A percentile compares a stretch with the other conserved stretches of the same genome.
Evolutionary conservation across 106 monocot genomes (phyloP).

Genomic region (Gastrodia elata): DNA sequence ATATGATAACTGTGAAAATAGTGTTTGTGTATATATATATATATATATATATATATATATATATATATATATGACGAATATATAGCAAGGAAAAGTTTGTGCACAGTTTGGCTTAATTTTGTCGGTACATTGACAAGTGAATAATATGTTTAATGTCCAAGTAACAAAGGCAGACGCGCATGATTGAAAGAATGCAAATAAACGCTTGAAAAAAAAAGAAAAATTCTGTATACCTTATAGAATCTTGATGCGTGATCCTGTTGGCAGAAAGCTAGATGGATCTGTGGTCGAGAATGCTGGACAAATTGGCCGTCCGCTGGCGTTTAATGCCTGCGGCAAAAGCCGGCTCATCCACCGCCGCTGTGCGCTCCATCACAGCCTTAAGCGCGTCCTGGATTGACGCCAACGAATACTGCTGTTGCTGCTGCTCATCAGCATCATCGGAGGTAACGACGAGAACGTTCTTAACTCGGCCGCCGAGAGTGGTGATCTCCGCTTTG

Average conservation of each 20-base stretch:
- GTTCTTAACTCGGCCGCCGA: constrained; percentile 79
- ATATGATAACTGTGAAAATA: no score
- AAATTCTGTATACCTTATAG: neutral
- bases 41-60: no score
- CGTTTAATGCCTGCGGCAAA: constrained; percentile 39
- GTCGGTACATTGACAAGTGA: no score
- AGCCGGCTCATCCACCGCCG: constrained; percentile 28
- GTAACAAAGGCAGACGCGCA: no score
- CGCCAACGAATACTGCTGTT: constrained; percentile 25
- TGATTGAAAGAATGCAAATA: no score
- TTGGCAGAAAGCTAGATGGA: neutral
- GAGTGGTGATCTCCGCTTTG: constrained; percentile 86
- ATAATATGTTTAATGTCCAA: no score
- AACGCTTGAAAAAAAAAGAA: no score
- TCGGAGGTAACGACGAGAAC: constrained; percentile 62
- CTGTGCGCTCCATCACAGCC: constrained; percentile 57
- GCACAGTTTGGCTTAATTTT: no score
- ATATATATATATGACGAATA: no score
- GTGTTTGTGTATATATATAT: no score
- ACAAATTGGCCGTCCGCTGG: constrained; percentile 48
- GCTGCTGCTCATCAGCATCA: constrained; percentile 5
- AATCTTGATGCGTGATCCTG: neutral
- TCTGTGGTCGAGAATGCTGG: constrained; percentile 1
- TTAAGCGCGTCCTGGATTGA: constrained; percentile 69
- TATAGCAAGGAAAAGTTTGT: no score